Evolutionary conservation across 208 protist species (phyloP).

Genomic region (Leishmania arabica): DNA sequence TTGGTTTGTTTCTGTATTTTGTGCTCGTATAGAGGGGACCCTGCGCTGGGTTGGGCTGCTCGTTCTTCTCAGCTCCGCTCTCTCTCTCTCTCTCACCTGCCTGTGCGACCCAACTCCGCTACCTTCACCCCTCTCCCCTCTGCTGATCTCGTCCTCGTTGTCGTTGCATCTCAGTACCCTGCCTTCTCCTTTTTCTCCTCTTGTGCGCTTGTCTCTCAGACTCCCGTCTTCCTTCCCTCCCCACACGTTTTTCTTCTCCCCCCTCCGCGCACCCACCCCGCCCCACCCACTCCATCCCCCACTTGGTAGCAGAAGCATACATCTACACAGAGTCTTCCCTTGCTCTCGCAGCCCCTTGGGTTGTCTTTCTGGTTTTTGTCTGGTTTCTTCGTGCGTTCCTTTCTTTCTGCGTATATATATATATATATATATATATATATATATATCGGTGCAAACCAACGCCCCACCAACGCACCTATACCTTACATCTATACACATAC

Average conservation of each 20-base stretch:
- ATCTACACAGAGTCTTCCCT: neutral
- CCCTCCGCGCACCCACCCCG: neutral
- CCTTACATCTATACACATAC: neutral
- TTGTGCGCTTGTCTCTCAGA: neutral
- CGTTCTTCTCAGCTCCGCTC: conserved; percentile 6
- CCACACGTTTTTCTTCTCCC: neutral
- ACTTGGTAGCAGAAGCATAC: neutral
- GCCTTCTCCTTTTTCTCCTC: neutral
- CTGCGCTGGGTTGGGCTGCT: neutral
- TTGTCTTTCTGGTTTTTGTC: neutral
- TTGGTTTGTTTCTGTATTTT: neutral
- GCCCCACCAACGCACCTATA: neutral
- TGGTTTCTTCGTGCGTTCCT: neutral
- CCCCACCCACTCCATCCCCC: neutral
- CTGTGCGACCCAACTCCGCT: neutral
- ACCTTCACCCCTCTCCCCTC: neutral
- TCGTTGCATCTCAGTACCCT: neutral
- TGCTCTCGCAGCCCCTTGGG: neutral
- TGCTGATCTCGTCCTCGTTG: neutral
- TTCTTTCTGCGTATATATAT: neutral
- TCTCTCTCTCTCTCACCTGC: conserved; percentile 3
- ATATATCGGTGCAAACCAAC: neutral
- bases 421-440: neutral
- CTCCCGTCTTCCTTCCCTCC: neutral
- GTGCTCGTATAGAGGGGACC: neutral